These are phyloP conservation scores for Lophium mytilinum DNA, from an alignment of 495 filamentous ascomycete species.

Conservation along the genomic window DNA sequence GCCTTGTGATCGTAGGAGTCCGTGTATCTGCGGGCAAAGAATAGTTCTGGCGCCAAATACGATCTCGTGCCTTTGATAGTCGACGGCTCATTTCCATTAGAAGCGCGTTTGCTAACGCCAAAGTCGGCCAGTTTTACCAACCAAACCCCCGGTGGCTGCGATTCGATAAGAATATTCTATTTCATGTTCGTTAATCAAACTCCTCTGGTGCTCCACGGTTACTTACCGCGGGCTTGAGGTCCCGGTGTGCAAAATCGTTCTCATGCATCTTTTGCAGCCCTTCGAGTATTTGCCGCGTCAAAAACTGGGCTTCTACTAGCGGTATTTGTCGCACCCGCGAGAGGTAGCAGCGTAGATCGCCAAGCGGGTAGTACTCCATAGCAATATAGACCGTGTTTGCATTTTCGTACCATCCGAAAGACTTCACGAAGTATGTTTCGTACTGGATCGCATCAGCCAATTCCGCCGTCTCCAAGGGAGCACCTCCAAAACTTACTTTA, in stretches of 20 bases:
- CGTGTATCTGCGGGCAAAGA: background rate
- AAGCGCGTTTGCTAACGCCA: conserved; percentile 17
- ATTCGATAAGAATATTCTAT: conserved; percentile 13
- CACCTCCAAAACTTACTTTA: too few relatives aligned
- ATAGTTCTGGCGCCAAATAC: background rate
- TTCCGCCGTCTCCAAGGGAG: too few relatives aligned
- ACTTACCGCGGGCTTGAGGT: conserved; percentile 21
- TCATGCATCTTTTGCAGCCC: conserved; percentile 18
- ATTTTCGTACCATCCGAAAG: background rate
- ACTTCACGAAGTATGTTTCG: background rate
- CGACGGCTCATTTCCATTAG: background rate
- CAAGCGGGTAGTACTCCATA: background rate
- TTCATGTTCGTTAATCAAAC: too few relatives aligned
- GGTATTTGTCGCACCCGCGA: background rate
- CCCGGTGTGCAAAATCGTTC: conserved; percentile 19
- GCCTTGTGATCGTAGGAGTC: background rate
- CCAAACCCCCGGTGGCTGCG: conserved; percentile 3
- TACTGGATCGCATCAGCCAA: too few relatives aligned
- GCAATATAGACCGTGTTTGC: background rate
- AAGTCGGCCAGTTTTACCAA: conserved; percentile 22
- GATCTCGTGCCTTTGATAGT: background rate
- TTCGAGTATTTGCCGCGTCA: conserved; percentile 14
- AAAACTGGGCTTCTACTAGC: background rate
- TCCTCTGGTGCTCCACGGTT: too few relatives aligned
- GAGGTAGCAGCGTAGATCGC: background rate